Evolutionary conservation across 1,284 basidiomycete genomes (phyloP), one percentile per base, ranked within the genome.

Genomic region (Leccinum solheimii): DNA sequence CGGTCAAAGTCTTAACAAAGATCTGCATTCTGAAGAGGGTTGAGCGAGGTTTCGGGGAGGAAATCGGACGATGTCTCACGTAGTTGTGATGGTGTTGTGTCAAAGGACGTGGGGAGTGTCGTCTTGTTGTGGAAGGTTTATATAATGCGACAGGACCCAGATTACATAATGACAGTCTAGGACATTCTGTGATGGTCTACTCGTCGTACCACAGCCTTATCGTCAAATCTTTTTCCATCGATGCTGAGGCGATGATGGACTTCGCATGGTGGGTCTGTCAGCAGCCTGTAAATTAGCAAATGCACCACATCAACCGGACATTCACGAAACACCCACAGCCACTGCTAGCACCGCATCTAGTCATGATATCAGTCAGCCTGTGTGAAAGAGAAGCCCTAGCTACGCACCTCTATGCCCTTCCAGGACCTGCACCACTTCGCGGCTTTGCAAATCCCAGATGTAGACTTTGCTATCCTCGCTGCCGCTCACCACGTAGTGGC

Each of bases 401-500:
- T 58, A 66, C 81, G 32, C 64, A 92, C 91, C 93, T 78, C 87
- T 80, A 75, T 95, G 94, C 1, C 90, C 93, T 65, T 91, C 86
- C 16, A 97, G 79, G 0, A 86, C 78, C 68, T 92, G 88, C 7
- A 90, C 76, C 6, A 96, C 78, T 67, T 91, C 81, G 34, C 94
- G 84, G 3, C 85, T 89, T 75, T 98, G 95, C 58, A 98, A 72
- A 74, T 98, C 92, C 95, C 95, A 99, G 26, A 97, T 79, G 65
- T 92, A 90, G 14, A 97, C 79, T 68, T 91, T 92, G 64, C 86
- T 84, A 71, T 98, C 95, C 78, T 98, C 97, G 59, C 92, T 94
- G 0, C 96, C 97, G 56, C 91, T 87, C 5, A 97, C 82, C 55
- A 99, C 83, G 73, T 88, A 90, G 66, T 86, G 34, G 55, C 79